Percentiles rank a stretch among this genome's conserved stretches.
These are phyloP conservation scores for Dalbergia cochinchinensis DNA, from an alignment of 306 rosid genomes.

Conservation along the genomic window DNA sequence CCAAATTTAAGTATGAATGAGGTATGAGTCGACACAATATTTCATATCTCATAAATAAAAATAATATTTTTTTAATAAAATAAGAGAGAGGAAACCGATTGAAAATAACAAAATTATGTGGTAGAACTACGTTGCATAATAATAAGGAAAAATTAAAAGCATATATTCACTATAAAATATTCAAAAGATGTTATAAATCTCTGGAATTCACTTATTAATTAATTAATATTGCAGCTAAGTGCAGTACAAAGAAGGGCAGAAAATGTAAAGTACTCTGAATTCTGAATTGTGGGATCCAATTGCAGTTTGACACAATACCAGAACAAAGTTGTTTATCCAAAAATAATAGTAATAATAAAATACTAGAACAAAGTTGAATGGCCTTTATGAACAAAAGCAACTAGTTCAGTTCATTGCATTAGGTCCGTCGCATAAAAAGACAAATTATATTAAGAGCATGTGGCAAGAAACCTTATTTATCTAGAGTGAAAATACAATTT, in stretches of 20 bases:
- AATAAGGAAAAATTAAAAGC: background rate
- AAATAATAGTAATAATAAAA: too few relatives aligned
- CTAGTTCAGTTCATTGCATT: too few relatives aligned
- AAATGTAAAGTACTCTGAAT: background rate
- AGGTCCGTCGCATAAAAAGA: too few relatives aligned
- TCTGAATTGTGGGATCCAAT: background rate
- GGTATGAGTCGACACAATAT: too few relatives aligned
- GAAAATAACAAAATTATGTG: background rate
- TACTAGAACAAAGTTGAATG: background rate
- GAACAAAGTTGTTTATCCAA: too few relatives aligned
- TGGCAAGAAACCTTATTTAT: too few relatives aligned
- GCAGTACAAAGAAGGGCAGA: background rate
- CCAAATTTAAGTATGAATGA: too few relatives aligned
- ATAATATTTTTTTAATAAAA: background rate
- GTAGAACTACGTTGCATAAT: background rate
- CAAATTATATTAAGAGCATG: too few relatives aligned
- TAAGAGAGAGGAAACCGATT: background rate
- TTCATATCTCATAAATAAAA: too few relatives aligned
- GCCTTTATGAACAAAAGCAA: constrained; percentile 10
- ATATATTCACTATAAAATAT: background rate
- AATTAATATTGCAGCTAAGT: background rate
- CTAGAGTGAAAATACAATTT: too few relatives aligned
- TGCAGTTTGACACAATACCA: background rate
- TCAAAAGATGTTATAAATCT: background rate
- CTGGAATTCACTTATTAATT: background rate